phyloP scores from a whole-genome alignment of 208 protist species.

The Leishmania arabica region DNA sequence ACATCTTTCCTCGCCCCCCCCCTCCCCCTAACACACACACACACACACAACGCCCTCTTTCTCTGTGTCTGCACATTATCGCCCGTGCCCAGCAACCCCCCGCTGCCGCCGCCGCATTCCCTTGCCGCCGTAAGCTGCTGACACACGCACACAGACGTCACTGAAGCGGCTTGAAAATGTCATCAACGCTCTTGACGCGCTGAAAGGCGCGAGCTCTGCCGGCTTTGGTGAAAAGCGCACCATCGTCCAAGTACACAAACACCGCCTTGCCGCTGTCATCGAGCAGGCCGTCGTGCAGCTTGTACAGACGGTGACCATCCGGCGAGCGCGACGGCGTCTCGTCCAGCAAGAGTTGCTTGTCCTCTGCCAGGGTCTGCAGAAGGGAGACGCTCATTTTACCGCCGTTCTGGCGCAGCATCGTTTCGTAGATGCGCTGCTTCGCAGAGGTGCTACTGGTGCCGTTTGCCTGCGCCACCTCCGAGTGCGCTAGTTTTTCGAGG shows the following conservation, averaged over 20 bases:
- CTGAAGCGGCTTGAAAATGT: constrained; percentile 58
- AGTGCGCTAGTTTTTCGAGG: constrained; percentile 59
- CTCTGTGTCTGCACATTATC: too few relatives aligned
- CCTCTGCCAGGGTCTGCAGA: constrained; percentile 69
- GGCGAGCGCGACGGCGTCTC: constrained; percentile 60
- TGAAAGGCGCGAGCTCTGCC: constrained; percentile 47
- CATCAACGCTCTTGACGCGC: constrained; percentile 64
- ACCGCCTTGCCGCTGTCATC: constrained; percentile 27
- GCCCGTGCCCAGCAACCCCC: not conserved
- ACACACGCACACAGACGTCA: not conserved
- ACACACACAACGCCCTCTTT: not conserved
- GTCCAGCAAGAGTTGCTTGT: constrained; percentile 67
- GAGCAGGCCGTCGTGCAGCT: constrained; percentile 46
- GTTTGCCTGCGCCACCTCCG: constrained; percentile 58
- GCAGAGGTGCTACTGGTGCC: constrained; percentile 43
- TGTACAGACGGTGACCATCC: constrained; percentile 68
- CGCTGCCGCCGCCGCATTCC: not conserved
- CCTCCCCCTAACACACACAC: not conserved
- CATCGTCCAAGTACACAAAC: constrained; percentile 77
- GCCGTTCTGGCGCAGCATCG: constrained; percentile 60
- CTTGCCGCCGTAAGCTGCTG: not conserved
- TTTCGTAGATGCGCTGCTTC: constrained; percentile 70
- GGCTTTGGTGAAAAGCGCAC: constrained; percentile 61
- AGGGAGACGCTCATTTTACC: constrained; percentile 69
- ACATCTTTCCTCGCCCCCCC: not conserved